Evolutionary conservation across 768 basidiomycete species (phyloP), one percentile per base, ranked within the genome.

Genomic region (Boletus sensibilis): DNA sequence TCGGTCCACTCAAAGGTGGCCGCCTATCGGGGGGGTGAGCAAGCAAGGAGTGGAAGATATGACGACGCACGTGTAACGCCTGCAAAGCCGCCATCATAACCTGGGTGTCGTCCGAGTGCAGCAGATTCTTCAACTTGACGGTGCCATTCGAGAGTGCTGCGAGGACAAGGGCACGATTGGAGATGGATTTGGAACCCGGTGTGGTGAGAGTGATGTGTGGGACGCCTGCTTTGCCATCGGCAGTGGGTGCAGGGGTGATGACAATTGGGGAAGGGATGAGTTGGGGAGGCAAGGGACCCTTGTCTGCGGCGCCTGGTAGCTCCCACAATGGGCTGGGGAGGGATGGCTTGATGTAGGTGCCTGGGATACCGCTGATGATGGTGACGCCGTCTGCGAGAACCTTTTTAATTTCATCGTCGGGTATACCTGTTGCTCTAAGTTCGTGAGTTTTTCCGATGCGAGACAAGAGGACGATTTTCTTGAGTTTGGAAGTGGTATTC

Each of bases 41-140:
- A 55, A 0, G 35, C 3, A 25, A 39, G 3, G 42, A 27, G 14
- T 45, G 51, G 34, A 41, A 14, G 42, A 31, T 14, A 34, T 16
- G 50, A 42, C 18, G 14, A 43, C 31, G 35, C 53, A 90, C 93
- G 78, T 94, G 88, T 59, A 99, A 83, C 51, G 94, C 92, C 41
- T 84, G 76, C 31, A 98, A 79, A 34, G 95, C 96, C 4, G 87
- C 79, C 94, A 98, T 98, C 97, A 99, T 99, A 52, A 99, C 96
- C 63, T 95, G 94, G 0, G 97, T 99, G 68, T 99, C 96, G 65
- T 98, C 96, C 4, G 94, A 97, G 68, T 98, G 96, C 35, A 99
- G 78, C 6, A 99, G 75, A 64, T 99, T 99, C 72, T 79, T 87
- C 53, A 99, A 75, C 59, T 88, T 80, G 73, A 95, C 97, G 0